Evolutionary conservation across 305 asterid species (phyloP), one percentile per base, ranked within the genome.

Genomic region (Solanum hybrid): DNA sequence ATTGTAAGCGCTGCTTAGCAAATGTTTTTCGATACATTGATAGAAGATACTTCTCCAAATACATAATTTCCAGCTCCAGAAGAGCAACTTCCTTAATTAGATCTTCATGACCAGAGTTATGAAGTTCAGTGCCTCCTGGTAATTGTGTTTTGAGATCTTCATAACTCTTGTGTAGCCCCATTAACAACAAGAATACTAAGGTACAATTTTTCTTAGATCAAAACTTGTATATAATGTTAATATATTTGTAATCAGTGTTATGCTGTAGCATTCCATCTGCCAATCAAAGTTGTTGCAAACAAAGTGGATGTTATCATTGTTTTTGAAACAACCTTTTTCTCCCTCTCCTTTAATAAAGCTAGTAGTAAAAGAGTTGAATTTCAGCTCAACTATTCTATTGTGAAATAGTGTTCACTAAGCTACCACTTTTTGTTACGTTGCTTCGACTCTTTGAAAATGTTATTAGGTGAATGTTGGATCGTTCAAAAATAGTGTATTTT

Each of bases 31-130:
- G 90, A 79, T 96, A 96, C 92, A 96, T 56, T 29, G 98, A 94
- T 12, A 96, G 95, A 88, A 97, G 98, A 92, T 94, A 94, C 88
- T 96, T 95, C 92, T 97, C 99, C 72, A 97, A 90, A 90, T 92
- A 92, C 35, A 90, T 88, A 19, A 97, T 94, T 93, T 97, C 98
- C 89, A 93, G 26, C 92, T 97, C 99, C 95, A 97, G 80, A 34
- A 90, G 87, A 85, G 94, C 91, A 56, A 96, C 95, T 90, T 97
- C 99, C 89, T 91, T 94, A 38, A 97, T 90, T 72, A 97, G 95
- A 93, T 96, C 95, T 92, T 94, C 97, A 42, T 84, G 71, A 45
- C 19, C 29, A 29, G 87, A 79, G 19, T 26, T 56, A n/a, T 36
- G 87, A 88, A 40, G 66, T 71, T 88, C 79, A 66, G 7, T 34